Evolutionary conservation across 805 yeast genomes (phyloP).

Genomic region (Starmerella etchellsii): DNA sequence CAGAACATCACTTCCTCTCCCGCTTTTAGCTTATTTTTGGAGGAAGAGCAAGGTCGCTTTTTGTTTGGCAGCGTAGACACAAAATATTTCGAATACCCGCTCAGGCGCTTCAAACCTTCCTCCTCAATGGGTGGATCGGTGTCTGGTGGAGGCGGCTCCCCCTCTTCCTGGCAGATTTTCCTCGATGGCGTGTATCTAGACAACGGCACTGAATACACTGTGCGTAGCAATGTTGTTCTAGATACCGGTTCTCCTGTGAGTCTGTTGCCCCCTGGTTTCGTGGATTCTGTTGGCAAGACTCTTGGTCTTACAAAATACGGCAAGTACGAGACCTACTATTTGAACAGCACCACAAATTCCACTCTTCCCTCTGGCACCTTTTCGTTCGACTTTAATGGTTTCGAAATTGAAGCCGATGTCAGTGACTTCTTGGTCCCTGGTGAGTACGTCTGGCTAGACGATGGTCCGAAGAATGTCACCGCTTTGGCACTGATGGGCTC

Average conservation of each 20-base stretch:
- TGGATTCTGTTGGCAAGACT: slow-evolving; percentile 21
- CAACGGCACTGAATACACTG: slow-evolving; percentile 15
- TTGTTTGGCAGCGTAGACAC: slow-evolving; percentile 26
- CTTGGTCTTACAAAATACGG: slow-evolving; percentile 20
- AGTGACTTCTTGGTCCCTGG: slow-evolving; percentile 25
- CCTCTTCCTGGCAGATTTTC: slow-evolving; percentile 13
- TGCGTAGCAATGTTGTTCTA: slow-evolving; percentile 18
- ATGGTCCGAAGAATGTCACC: slow-evolving; percentile 24
- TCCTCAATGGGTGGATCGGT: not conserved
- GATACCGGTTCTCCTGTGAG: slow-evolving; percentile 28
- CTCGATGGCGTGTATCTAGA: slow-evolving; percentile 18
- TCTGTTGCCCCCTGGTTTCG: slow-evolving; percentile 24
- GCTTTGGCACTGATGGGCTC: slow-evolving; percentile 26
- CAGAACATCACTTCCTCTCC: slow-evolving; percentile 19
- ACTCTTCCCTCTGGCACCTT: slow-evolving; percentile 15
- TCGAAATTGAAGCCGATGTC: slow-evolving; percentile 22
- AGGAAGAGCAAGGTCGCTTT: slow-evolving; percentile 21
- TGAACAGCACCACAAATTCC: slow-evolving; percentile 9
- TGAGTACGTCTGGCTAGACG: slow-evolving; percentile 25
- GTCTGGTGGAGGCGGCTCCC: slow-evolving; percentile 10
- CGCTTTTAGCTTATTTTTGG: slow-evolving; percentile 20
- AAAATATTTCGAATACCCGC: slow-evolving; percentile 20
- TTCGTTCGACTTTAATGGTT: slow-evolving; percentile 21
- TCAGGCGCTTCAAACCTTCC: slow-evolving; percentile 20
- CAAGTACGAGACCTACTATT: slow-evolving; percentile 22